Conservation (phyloP, 2,329 filamentous ascomycete species). For the Neoascochyta sp. region DNA sequence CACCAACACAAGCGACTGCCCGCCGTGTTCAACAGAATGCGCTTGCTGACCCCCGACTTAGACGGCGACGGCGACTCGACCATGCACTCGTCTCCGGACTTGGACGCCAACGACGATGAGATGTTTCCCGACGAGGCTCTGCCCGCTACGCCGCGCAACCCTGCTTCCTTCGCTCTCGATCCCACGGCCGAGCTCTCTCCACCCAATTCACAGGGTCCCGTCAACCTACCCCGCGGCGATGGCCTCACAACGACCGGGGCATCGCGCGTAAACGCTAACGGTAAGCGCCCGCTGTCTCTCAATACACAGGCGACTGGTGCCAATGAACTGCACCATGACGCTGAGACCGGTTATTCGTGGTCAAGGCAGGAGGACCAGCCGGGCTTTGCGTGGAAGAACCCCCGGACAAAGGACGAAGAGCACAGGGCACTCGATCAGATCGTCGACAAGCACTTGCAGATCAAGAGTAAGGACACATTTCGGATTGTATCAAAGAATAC, state of each 20-base stretch:
- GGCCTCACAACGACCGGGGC: constrained; percentile 14
- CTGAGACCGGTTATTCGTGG: constrained; percentile 39
- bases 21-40: constrained; percentile 12
- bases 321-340: constrained; percentile 11
- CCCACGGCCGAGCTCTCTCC: constrained; percentile 51
- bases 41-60: constrained; percentile 20
- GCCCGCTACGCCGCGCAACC: constrained; percentile 43
- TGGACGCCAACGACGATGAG: constrained; percentile 35
- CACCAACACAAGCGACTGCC: no score
- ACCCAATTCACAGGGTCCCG: constrained; percentile 49
- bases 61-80: constrained; percentile 55
- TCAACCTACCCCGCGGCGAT: constrained; percentile 21
- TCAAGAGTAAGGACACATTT: constrained; percentile 23
- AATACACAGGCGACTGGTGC: constrained; percentile 6
- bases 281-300: constrained; percentile 30
- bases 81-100: constrained; percentile 48
- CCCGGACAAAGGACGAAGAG: constrained; percentile 36
- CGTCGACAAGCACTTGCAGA: constrained; percentile 33
- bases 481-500: not conserved
- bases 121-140: constrained; percentile 46
- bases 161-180: constrained; percentile 22
- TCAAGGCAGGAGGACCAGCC: constrained; percentile 36
- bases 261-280: constrained; percentile 36
- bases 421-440: constrained; percentile 33
- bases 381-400: constrained; percentile 39